These are phyloP conservation scores for Tricholomella constricta DNA, from an alignment of 768 basidiomycete species.

Conservation along the genomic window DNA sequence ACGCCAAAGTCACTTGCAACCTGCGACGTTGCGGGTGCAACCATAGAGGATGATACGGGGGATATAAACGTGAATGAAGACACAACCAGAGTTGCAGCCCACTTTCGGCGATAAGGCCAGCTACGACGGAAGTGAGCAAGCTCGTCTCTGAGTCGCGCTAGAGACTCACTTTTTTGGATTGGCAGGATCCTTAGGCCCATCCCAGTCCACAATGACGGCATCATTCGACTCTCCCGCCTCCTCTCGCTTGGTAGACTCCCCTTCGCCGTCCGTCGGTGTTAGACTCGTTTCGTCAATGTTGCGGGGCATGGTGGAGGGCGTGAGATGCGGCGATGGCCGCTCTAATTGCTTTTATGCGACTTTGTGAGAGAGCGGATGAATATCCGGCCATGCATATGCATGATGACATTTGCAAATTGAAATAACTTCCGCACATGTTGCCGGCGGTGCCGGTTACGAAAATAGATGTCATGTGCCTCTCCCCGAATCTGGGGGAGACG, in stretches of 20 bases:
- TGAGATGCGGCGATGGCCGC: neutral
- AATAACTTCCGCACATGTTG: too few relatives aligned
- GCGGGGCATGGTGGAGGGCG: conserved; percentile 2
- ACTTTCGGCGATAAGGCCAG: conserved; percentile 61
- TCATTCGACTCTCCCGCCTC: neutral
- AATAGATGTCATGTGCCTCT: neutral
- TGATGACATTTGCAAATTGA: too few relatives aligned
- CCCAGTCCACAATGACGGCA: conserved; percentile 56
- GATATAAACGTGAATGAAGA: conserved; percentile 66
- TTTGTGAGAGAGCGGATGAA: neutral
- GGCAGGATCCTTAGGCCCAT: conserved; percentile 56
- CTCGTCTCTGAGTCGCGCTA: conserved; percentile 7
- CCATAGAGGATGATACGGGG: conserved; percentile 73
- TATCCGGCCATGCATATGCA: neutral
- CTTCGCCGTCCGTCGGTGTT: neutral
- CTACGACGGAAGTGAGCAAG: conserved; percentile 28
- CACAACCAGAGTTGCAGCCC: too few relatives aligned
- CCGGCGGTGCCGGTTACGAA: too few relatives aligned
- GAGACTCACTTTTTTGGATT: conserved; percentile 58
- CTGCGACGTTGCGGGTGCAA: conserved; percentile 61
- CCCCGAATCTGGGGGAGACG: too few relatives aligned
- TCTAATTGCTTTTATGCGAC: neutral
- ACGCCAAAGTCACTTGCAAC: conserved; percentile 59
- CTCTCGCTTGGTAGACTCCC: neutral
- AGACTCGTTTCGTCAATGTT: conserved; percentile 2